Base-by-base conservation (phyloP, 2,329 filamentous ascomycete genomes). In the Pyrenochaeta sp. region DNA sequence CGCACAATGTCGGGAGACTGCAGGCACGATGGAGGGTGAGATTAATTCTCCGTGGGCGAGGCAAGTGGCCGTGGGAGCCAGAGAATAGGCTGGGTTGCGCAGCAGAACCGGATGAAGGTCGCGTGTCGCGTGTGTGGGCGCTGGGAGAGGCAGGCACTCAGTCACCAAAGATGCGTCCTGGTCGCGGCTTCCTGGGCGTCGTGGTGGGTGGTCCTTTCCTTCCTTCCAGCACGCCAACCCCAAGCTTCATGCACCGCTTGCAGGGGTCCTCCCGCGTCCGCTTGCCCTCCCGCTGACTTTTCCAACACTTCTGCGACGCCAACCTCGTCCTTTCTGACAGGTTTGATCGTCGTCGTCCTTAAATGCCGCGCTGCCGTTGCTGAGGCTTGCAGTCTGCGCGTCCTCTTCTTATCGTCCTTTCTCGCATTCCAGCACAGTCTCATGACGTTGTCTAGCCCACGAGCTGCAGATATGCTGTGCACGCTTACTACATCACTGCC, bases 1-100 rank as follows among this genome's bases (percentile, higher is more conserved):
- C 21, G 48, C 51, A 63, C 63, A 38, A 32, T 28, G 24, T 46
- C 51, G 59, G 59, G 41, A 41, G 22, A n/a, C n/a, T n/a, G 32
- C 26, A 31, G 28, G 31, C 28, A 20, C 19, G 14, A 15, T 35
- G 56, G 15, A n/a, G n/a, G 45, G 23, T 21, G 20, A 21, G 43
- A 28, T 19, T 9, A 15, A 28, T 14, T 21, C 28, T n/a, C n/a
- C n/a, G n/a, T n/a, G n/a, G n/a, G n/a, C n/a, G n/a, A n/a, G n/a
- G n/a, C n/a, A n/a, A n/a, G n/a, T n/a, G n/a, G n/a, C n/a, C n/a
- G n/a, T n/a, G n/a, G n/a, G n/a, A n/a, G n/a, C n/a, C n/a, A n/a
- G n/a, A n/a, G n/a, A n/a, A n/a, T n/a, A n/a, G n/a, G n/a, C n/a
- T n/a, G n/a, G n/a, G n/a, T n/a, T n/a, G n/a, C n/a, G n/a, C n/a